These are phyloP conservation scores for Amanita jacksonii DNA, from an alignment of 768 basidiomycete genomes.

Conservation along the genomic window DNA sequence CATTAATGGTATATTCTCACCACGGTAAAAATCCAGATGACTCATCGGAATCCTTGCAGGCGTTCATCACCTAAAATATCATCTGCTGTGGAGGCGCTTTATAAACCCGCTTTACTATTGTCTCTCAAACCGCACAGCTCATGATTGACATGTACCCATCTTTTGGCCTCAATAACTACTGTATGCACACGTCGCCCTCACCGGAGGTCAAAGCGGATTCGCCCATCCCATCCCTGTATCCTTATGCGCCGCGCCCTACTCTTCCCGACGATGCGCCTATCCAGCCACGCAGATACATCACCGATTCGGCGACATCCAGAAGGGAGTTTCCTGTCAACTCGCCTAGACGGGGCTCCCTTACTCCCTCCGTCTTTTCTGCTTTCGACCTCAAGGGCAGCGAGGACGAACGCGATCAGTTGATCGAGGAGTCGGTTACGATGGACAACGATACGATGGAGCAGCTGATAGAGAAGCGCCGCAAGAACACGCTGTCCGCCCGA, in stretches of 20 bases:
- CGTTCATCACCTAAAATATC: too few species aligned
- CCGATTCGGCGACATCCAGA: slow-evolving; percentile 66
- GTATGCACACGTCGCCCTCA: background rate
- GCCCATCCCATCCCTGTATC: background rate
- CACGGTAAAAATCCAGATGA: too few species aligned
- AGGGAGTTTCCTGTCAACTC: slow-evolving; percentile 73
- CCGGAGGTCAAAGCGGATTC: background rate
- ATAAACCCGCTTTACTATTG: too few species aligned
- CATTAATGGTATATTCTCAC: too few species aligned
- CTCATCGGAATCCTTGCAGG: too few species aligned
- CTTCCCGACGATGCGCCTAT: slow-evolving; percentile 73
- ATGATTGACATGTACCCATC: too few species aligned
- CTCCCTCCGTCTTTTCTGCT: slow-evolving; percentile 32
- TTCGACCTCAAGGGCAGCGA: slow-evolving; percentile 28
- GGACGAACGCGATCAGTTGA: slow-evolving; percentile 44
- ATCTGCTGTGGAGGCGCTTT: too few species aligned
- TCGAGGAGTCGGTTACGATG: slow-evolving; percentile 27
- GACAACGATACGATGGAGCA: slow-evolving; percentile 49
- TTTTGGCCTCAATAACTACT: too few species aligned
- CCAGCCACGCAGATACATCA: slow-evolving; percentile 64
- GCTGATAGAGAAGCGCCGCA: slow-evolving; percentile 69
- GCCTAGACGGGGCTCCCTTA: slow-evolving; percentile 14
- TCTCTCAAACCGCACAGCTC: too few species aligned
- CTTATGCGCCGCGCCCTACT: slow-evolving; percentile 8
- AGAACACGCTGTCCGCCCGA: slow-evolving; percentile 82